Evolutionary conservation across 2,329 filamentous ascomycete species (phyloP), one percentile per base, ranked within the genome.

Genomic region (Apiospora kogelbergensis): DNA sequence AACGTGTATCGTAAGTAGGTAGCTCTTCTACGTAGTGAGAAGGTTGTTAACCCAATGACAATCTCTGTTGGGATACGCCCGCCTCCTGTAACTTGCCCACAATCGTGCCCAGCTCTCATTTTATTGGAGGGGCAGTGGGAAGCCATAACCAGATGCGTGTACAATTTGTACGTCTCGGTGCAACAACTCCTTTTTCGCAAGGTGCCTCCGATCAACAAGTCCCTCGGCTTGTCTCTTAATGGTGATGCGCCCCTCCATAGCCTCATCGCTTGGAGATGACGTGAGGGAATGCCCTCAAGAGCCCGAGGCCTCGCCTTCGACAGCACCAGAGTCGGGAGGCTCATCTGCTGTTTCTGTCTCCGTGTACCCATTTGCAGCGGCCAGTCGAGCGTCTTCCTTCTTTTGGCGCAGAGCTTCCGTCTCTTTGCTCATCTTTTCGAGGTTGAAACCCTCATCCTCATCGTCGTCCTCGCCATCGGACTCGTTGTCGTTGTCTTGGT

Each of bases 361-460:
- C 70, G 86, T 84, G 9, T 81, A 71, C 20, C 77, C 81, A 66
- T 81, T 76, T 33, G 78, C 66, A 15, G 75, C 72, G 26, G 77
- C 76, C 73, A 90, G 70, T 26, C 89, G 84, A 48, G 97, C 93
- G 74, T 94, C 91, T 80, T 98, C 95, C 80, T 92, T 95, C 84
- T 85, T 86, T 72, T 89, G 85, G 65, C 90, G 86, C 40, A 95
- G 78, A 3, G 87, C 89, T 78, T 97, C 93, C 0, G 96, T 99
- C 84, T 98, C 95, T 76, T 86, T 85, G 70, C 96, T 88, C 78
- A 98, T 82, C 70, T 91, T 93, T 75, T 94, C 91, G 75, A 98
- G 81, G 77, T 97, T 97, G 90, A 91, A 98, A 6, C 83, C 81
- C 63, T 84, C 83, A n/a, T 88, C 87, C 15, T 86, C 86, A 22